Base-by-base conservation (phyloP, 169 alveolate genomes). In the Plasmodium coatneyi region DNA sequence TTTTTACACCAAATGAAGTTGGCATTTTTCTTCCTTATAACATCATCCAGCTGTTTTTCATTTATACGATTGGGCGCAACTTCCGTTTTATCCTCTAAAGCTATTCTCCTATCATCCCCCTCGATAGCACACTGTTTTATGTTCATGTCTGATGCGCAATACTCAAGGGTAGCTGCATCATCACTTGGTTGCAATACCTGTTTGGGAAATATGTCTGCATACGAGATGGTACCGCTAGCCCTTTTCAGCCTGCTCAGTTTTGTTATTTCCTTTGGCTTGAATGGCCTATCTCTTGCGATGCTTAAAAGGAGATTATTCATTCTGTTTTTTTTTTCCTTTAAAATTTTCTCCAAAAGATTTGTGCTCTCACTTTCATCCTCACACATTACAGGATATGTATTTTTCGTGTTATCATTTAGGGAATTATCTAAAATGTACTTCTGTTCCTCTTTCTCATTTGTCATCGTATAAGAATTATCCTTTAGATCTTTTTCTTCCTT, bases 241-340 rank as follows among this genome's bases (percentile, higher is more conserved):
- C 46, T 83, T 71, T 83, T 83, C 34, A 25, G 43, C 52, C 49
- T 83, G 30, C 76, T 83, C 14, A 83, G 16, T 34, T 22, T 83
- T 83, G 28, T 66, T 70, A 70, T 32, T 39, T 71, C 54, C 74
- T 83, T 71, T 5, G 92, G 92, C 56, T 41, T 43, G 49, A 66
- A 36, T 25, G 7, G 6, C 36, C 43, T 34, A 14, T 34, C 82
- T 71, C 74, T 70, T 36, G 41, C 30, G 22, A n/a, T 70, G 46
- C 22, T 83, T 9, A 41, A 70, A 28, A 39, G 71, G 25, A 28
- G 22, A 2, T 66, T 71, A 41, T 83, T 71, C 80, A 54, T 83
- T 39, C 82, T 54, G 30, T 9, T 36, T 41, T 71, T 14, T 36
- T 43, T 66, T 22, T 83, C 46, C n/a, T 71, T 56, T 81, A 56